These are phyloP conservation scores for Trichocladium antarcticum DNA, from an alignment of 495 filamentous ascomycete species.

Conservation along the genomic window DNA sequence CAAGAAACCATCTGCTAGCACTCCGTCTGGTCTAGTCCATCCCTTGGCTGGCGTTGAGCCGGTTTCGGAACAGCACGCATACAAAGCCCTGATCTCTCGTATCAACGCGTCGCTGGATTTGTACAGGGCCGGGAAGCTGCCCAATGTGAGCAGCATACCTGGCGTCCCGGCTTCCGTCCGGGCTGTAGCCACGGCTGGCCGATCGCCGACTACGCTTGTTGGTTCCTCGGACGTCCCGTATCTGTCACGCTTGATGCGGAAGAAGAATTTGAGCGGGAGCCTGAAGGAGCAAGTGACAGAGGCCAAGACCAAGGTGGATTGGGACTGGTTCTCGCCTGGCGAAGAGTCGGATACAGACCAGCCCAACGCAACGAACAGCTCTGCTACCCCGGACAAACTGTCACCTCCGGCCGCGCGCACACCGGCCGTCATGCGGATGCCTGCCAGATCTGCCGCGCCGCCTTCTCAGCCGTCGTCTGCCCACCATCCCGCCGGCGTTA, in stretches of 20 bases:
- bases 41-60: conserved; percentile 53
- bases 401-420: conserved; percentile 22
- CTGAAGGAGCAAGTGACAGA: conserved; percentile 48
- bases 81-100: conserved; percentile 37
- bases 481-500: conserved; percentile 46
- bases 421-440: conserved; percentile 41
- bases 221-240: conserved; percentile 62
- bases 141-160: conserved; percentile 34
- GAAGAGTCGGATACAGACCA: conserved; percentile 40
- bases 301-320: conserved; percentile 46
- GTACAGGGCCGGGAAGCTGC: conserved; percentile 37
- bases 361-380: conserved; percentile 7
- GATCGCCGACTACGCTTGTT: conserved; percentile 33
- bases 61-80: conserved; percentile 43
- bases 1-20: conserved; percentile 28
- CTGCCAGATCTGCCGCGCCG: conserved; percentile 47
- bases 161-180: conserved; percentile 6
- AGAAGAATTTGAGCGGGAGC: conserved; percentile 52
- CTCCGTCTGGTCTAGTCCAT: conserved; percentile 49
- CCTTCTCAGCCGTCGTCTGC: conserved; percentile 32
- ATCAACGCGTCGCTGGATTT: conserved; percentile 38
- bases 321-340: conserved; percentile 39
- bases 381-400: conserved; percentile 14
- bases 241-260: conserved; percentile 59
- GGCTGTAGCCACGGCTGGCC: neutral